Percentiles rank a stretch among this genome's conserved stretches.
Conservation (phyloP, 176 grass and related monocot species). For the barley (Hordeum vulgare) region MorexV3_pseudomolecules_assembly NC_058520.1:140670-141169, state of each 20-base stretch:
- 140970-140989: background rate
- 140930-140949: background rate
- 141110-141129: no score
- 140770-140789: background rate
- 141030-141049: no score
- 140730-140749: background rate
- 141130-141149: no score
- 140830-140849: background rate
- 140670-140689: background rate
- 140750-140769: background rate
- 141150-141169: no score
- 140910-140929: background rate
- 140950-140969: no score
- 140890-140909: background rate
- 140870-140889: background rate
- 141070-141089: no score
- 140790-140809: background rate
- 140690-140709: background rate
- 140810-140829: background rate
- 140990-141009: background rate
- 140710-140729: background rate
- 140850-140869: background rate
- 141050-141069: no score
- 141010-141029: no score
- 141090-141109: no score